Percentiles rank a stretch among this genome's conserved stretches.
phyloP scores from a whole-genome alignment of 2,329 filamentous ascomycete species.

The Clarireedia monteithiana region DNA sequence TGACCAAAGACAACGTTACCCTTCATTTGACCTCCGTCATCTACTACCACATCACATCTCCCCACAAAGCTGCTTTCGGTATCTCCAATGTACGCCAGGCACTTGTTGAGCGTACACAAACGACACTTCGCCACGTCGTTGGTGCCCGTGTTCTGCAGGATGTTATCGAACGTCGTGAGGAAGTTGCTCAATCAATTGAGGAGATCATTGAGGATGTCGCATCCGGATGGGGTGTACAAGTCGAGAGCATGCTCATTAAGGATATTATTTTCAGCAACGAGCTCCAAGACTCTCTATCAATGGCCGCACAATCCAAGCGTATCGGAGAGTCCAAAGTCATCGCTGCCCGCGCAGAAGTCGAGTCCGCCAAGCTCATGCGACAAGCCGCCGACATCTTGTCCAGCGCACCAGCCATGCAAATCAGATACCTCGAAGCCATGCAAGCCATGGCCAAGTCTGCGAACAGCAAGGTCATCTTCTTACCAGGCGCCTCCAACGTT shows the following conservation, averaged over 20 bases:
- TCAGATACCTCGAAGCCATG: conserved; percentile 96
- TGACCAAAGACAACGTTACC: conserved; percentile 99
- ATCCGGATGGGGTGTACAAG: conserved; percentile 85
- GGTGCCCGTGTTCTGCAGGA: conserved; percentile 94
- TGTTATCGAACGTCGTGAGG: conserved; percentile 95
- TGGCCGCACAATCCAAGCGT: conserved; percentile 97
- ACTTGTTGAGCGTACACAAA: conserved; percentile 96
- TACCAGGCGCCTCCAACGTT: conserved; percentile 52
- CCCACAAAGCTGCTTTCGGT: conserved; percentile 95
- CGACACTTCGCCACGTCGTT: conserved; percentile 92
- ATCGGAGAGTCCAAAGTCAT: conserved; percentile 99
- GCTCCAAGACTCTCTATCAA: conserved; percentile 89
- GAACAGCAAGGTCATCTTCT: conserved; percentile 80
- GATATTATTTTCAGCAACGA: conserved; percentile 97
- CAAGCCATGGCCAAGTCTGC: conserved; percentile 95
- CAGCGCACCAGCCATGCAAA: conserved; percentile 94
- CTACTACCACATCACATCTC: conserved; percentile 95
- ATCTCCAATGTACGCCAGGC: conserved; percentile 92
- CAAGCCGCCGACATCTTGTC: conserved; percentile 90
- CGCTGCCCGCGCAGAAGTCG: conserved; percentile 92
- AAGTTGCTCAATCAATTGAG: conserved; percentile 88
- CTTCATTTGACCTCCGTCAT: conserved; percentile 92
- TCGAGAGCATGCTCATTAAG: conserved; percentile 98
- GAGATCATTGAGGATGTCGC: conserved; percentile 98
- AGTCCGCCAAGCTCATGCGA: conserved; percentile 87